Evolutionary conservation across 257 asterid species (phyloP).

Genomic region (Vinca minor): DNA sequence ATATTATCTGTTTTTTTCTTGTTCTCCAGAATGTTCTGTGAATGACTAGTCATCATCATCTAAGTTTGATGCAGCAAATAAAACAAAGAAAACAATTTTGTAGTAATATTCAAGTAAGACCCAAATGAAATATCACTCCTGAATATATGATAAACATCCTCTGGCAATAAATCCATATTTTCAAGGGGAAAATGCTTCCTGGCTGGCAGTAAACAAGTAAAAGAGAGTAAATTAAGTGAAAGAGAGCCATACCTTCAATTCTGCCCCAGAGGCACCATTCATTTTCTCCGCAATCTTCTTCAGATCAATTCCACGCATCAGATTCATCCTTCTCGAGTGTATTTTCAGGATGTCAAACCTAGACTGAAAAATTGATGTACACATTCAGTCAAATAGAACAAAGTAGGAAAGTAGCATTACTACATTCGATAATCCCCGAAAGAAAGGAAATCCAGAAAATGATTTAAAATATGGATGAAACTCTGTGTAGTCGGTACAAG

Average conservation of each 20-base stretch:
- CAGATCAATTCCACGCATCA: slow-evolving; percentile 86
- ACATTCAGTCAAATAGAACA: not conserved
- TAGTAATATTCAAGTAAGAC: not conserved
- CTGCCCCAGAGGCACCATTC: slow-evolving; percentile 95
- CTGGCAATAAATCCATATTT: no score
- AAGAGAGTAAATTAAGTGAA: not conserved
- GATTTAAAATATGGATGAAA: not conserved
- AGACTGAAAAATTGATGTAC: slow-evolving; percentile 38
- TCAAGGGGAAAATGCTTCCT: no score
- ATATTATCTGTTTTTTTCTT: not conserved
- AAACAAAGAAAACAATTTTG: not conserved
- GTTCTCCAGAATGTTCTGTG: not conserved
- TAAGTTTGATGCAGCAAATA: no score
- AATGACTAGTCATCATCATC: no score
- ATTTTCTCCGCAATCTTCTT: slow-evolving; percentile 88
- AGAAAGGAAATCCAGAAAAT: not conserved
- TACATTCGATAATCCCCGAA: not conserved
- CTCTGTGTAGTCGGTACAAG: not conserved
- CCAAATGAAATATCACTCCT: not conserved
- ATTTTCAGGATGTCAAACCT: slow-evolving; percentile 80
- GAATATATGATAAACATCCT: no score
- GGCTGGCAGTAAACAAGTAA: no score
- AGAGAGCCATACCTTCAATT: slow-evolving; percentile 50
- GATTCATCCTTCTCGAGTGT: slow-evolving; percentile 83
- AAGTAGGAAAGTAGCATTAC: not conserved